Conservation (phyloP, 73 alveolate species). For the Paramecium primaurelia region DNA sequence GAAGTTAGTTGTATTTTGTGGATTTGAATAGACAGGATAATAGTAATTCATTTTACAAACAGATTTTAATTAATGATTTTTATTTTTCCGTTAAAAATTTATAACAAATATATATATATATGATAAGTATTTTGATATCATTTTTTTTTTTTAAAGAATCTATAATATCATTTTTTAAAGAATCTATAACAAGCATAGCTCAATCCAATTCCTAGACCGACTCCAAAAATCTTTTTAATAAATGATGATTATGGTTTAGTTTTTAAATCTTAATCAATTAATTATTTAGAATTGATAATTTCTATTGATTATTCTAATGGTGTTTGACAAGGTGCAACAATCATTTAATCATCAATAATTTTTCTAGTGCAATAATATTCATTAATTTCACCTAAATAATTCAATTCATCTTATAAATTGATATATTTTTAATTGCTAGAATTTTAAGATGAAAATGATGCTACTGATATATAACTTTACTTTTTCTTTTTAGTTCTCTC, state of each 20-base stretch:
- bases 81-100: slow-evolving; percentile 11
- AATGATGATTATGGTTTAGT: not conserved
- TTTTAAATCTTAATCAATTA: not conserved
- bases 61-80: not conserved
- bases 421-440: not conserved
- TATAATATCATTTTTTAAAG: not conserved
- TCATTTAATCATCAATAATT: not conserved
- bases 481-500: not conserved
- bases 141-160: not conserved
- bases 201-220: not conserved
- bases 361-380: not conserved
- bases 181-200: not conserved
- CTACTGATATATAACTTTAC: not conserved
- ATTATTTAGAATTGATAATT: not conserved
- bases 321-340: not conserved
- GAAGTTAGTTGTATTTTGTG: not conserved
- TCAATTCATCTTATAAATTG: not conserved
- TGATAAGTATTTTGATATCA: no score
- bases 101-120: not conserved
- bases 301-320: not conserved
- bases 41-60: slow-evolving; percentile 19
- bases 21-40: not conserved
- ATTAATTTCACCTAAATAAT: not conserved
- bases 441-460: not conserved
- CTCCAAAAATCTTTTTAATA: not conserved